Base-by-base conservation (phyloP, 2,329 filamentous ascomycete genomes). In the Shiraia bambusicola region DNA sequence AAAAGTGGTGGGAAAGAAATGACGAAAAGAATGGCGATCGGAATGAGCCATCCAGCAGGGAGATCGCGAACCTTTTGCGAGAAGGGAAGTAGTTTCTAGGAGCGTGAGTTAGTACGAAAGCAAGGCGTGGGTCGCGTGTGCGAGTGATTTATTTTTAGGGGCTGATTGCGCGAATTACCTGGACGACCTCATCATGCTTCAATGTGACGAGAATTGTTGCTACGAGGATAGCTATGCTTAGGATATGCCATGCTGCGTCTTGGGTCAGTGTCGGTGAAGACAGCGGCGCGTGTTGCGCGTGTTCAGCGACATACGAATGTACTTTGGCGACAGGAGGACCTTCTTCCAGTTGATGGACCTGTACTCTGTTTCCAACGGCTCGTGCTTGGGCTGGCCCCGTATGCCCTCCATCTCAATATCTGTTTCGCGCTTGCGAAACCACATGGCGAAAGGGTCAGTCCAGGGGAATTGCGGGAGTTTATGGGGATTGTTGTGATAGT, bases 1-100 rank as follows among this genome's bases (percentile, higher is more conserved):
- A 67, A 66, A 0, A 67, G 47, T 8, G 64, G 64, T 11, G 64
- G 64, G 34, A 67, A 67, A 2, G 64, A 67, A 41, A 67, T 58
- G 13, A 66, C 37, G 29, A 67, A 49, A 10, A 67, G 52, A 14
- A 66, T 67, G 6, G 39, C 60, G 26, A 67, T 54, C 12, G 64
- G 64, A 15, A 67, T 67, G 12, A 67, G 49, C 58, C 59, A 67
- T 17, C 64, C 64, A 19, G 61, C 62, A 33, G 64, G 64, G 11
- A 67, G 49, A 30, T 65, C 61, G 40, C 59, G 59, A 17, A 67
- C 57, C 28, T 61, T 58, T 40, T 63, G 61, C 24, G 64, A 63
- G 42, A 61, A 67, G 11, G 64, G 64, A 13, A 59, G 63, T 28
- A 67, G 47, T 54, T 56, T 56, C 60, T 66, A 35, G 11, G 19